Percentiles rank a stretch among this genome's conserved stretches.
Conservation (phyloP, 257 asterid species). For the Rehmannia glutinosa region DNA sequence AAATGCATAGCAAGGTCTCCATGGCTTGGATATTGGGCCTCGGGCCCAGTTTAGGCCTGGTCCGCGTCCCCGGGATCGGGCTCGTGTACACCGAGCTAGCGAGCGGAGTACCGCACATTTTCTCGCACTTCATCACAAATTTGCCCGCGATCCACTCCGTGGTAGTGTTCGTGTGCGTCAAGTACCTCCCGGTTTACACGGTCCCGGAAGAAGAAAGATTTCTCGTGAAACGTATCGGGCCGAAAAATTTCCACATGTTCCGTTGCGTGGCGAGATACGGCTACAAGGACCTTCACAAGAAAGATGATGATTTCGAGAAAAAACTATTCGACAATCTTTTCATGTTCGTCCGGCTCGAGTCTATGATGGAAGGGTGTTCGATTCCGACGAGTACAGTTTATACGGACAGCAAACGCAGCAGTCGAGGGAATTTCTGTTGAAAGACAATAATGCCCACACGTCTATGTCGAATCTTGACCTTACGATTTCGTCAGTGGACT, state of each 20-base stretch:
- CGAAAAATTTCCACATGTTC: conserved; percentile 89
- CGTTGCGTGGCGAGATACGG: conserved; percentile 94
- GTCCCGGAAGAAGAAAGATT: conserved; percentile 90
- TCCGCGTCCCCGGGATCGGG: conserved; percentile 95
- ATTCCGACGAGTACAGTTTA: conserved; percentile 79
- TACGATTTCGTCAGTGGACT: conserved; percentile 60
- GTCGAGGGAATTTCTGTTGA: conserved; percentile 37
- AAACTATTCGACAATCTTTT: conserved; percentile 74
- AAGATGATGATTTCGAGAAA: conserved; percentile 84
- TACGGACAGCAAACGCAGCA: conserved; percentile 70
- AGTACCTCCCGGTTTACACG: conserved; percentile 91
- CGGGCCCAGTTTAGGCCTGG: conserved; percentile 94
- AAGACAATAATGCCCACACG: conserved; percentile 28
- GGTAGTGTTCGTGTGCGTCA: conserved; percentile 83
- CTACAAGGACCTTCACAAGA: conserved; percentile 86
- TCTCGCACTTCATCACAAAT: conserved; percentile 94
- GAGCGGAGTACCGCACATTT: conserved; percentile 90
- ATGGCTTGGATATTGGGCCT: conserved; percentile 96
- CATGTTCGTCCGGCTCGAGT: conserved; percentile 78
- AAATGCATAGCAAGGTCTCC: conserved; percentile 96
- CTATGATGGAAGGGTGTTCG: conserved; percentile 96
- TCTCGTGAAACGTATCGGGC: conserved; percentile 90
- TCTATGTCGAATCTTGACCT: conserved; percentile 34
- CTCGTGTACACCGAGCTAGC: conserved; percentile 97
- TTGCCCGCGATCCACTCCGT: conserved; percentile 87